Base-by-base conservation (phyloP, 805 yeast species). In the Torulaspora microellipsoides region DNA sequence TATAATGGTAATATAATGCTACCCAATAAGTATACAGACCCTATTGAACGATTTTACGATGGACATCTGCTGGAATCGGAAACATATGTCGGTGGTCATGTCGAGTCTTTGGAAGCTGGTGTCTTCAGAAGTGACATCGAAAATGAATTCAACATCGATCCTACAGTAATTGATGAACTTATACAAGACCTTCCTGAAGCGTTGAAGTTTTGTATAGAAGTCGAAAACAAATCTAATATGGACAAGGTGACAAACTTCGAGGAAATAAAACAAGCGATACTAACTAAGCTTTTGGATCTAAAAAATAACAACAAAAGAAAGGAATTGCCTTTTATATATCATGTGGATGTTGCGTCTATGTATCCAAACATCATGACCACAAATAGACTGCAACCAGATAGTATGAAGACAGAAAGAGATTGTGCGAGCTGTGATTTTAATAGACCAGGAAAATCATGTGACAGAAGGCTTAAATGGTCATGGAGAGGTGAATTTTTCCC, bases 341-440 rank as follows among this genome's bases (percentile, higher is more conserved):
- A 93, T 60, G 96, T 95, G 30, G 99, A 93, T 70, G 99, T 93
- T 39, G 97, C 99, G 0, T 93, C 99, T 1, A 93, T 93, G 99
- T 93, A 93, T 60, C 99, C 99, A 5, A 93, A 93, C 60, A 93
- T 93, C 62, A 93, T 93, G 98, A 88, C 96, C 6, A 85, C 98
- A 0, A 93, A 93, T 66, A 79, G 99, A 60, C 72, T 93, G 41
- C 99, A 93, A 63, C 99, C 99, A 0, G 99, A 93, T 66, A 90
- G 98, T 3, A 91, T 93, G 88, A 90, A 93, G 53, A 70, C 83
- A 0, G 98, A 91, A 58, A 86, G 86, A 54, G 96, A 89, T 58
- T 95, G 99, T 68, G 98, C 99, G 0, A 81, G 95, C 33, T 95
- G 99, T 70, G 99, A 93, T 56, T 95, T 89, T 68, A 93, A 93